A percentile compares a stretch with the other conserved stretches of the same genome.
Evolutionary conservation across 2,329 filamentous ascomycete species (phyloP).

Genomic region (Macroventuria anomochaeta): DNA sequence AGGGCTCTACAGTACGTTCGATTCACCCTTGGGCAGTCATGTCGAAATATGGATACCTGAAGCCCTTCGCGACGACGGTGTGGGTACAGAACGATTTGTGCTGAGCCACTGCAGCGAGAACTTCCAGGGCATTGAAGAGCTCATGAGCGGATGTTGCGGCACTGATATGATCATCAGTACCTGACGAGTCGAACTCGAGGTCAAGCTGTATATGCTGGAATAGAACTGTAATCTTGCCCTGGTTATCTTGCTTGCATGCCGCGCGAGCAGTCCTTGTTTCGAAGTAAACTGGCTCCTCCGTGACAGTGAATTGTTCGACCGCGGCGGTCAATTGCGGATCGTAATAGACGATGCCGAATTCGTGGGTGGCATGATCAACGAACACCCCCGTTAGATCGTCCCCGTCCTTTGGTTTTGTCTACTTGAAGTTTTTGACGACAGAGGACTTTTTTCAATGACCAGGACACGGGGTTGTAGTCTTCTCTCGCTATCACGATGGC

Average conservation of each 20-base stretch:
- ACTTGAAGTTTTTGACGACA: slow-evolving; percentile 17
- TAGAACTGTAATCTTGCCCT: slow-evolving; percentile 26
- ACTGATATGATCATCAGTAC: not conserved
- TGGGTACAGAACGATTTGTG: slow-evolving; percentile 22
- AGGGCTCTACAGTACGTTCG: not conserved
- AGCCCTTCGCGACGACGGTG: slow-evolving; percentile 2
- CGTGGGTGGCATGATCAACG: slow-evolving; percentile 24
- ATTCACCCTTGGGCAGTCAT: slow-evolving; percentile 22
- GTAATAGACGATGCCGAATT: slow-evolving; percentile 26
- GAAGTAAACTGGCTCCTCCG: slow-evolving; percentile 25
- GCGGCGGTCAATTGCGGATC: not conserved
- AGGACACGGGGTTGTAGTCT: slow-evolving; percentile 4
- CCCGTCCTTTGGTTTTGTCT: not conserved
- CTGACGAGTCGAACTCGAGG: slow-evolving; percentile 17
- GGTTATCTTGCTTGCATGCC: slow-evolving; percentile 18
- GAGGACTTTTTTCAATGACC: slow-evolving; percentile 20
- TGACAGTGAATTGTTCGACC: slow-evolving; percentile 12
- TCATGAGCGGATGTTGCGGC: slow-evolving; percentile 1
- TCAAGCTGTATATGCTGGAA: slow-evolving; percentile 25
- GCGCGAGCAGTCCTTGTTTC: slow-evolving; percentile 16
- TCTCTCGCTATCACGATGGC: not conserved
- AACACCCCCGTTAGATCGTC: slow-evolving; percentile 1
- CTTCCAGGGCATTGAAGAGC: slow-evolving; percentile 21
- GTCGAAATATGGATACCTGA: slow-evolving; percentile 18
- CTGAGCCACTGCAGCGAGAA: slow-evolving; percentile 10